Evolutionary conservation across 2,329 filamentous ascomycete species (phyloP).

Genomic region (Pseudocercospora crystallina): DNA sequence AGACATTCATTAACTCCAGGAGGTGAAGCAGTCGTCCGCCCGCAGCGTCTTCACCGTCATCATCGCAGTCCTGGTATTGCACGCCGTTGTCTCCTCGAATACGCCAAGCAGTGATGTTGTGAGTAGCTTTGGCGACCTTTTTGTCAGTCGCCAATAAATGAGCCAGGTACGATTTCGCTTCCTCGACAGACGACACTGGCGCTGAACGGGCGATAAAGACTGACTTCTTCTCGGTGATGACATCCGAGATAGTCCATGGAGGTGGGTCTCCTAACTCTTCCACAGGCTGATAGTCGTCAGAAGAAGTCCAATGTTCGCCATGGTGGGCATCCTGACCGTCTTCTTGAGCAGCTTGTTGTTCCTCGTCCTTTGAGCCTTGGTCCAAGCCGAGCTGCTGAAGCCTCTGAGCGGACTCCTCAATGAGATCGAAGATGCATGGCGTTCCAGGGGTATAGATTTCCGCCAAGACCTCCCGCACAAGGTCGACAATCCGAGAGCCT

Average conservation of each 20-base stretch:
- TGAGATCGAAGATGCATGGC: slow-evolving; percentile 87
- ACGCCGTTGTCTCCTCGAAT: slow-evolving; percentile 59
- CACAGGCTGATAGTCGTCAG: slow-evolving; percentile 35
- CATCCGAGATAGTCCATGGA: slow-evolving; percentile 74
- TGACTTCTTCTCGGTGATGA: slow-evolving; percentile 78
- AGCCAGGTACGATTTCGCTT: slow-evolving; percentile 70
- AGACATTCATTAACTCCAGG: slow-evolving; percentile 92
- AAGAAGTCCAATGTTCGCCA: slow-evolving; percentile 4
- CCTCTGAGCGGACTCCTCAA: slow-evolving; percentile 57
- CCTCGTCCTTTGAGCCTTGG: slow-evolving; percentile 24
- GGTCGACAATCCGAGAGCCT: slow-evolving; percentile 67
- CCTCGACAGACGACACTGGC: slow-evolving; percentile 64
- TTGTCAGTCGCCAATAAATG: slow-evolving; percentile 80
- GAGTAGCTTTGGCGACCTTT: slow-evolving; percentile 80
- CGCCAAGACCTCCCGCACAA: slow-evolving; percentile 66
- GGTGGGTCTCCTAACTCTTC: slow-evolving; percentile 43
- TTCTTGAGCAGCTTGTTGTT: slow-evolving; percentile 32
- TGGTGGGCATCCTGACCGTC: slow-evolving; percentile 30
- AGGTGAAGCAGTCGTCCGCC: slow-evolving; percentile 82
- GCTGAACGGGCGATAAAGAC: slow-evolving; percentile 81
- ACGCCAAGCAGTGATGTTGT: slow-evolving; percentile 95
- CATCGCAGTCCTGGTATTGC: slow-evolving; percentile 85
- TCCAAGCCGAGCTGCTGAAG: slow-evolving; percentile 36
- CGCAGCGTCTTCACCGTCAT: slow-evolving; percentile 93
- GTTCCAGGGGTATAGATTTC: slow-evolving; percentile 69